A percentile compares a stretch with the other conserved stretches of the same genome.
Evolutionary conservation across 805 yeast species (phyloP).

Genomic region (Priceomyces fermenticarens): DNA sequence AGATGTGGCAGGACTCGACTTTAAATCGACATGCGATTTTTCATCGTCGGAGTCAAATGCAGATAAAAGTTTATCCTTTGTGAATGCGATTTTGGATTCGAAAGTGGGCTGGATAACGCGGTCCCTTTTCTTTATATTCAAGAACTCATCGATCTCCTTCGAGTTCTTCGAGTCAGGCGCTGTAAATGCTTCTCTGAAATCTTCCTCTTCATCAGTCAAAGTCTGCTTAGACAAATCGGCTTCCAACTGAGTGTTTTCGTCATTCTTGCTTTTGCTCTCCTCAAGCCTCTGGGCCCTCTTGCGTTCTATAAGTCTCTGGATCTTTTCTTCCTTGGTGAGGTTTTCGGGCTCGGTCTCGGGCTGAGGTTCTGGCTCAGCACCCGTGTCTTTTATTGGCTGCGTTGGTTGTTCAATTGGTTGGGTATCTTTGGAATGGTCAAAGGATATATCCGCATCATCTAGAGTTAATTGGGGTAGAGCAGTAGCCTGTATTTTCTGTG

Average conservation of each 20-base stretch:
- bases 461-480: constrained; percentile 31
- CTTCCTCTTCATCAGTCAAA: constrained; percentile 40
- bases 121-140: constrained; percentile 33
- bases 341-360: too few relatives aligned
- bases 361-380: too few relatives aligned
- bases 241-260: constrained; percentile 18
- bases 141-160: constrained; percentile 28
- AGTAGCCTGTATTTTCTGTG: constrained; percentile 12
- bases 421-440: not conserved
- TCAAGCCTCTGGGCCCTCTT: constrained; percentile 2
- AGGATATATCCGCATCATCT: constrained; percentile 13
- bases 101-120: constrained; percentile 30
- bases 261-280: constrained; percentile 13
- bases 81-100: constrained; percentile 20
- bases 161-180: constrained; percentile 24
- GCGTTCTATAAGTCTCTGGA: constrained; percentile 15
- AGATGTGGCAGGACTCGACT: constrained; percentile 32
- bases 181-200: constrained; percentile 10
- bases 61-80: constrained; percentile 28
- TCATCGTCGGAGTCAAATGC: constrained; percentile 27
- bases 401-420: too few relatives aligned
- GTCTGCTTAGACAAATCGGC: constrained; percentile 31
- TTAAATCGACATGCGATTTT: constrained; percentile 8
- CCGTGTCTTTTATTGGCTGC: too few relatives aligned
- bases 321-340: constrained; percentile 15